Conservation (phyloP, 768 basidiomycete genomes). For the Erythrobasidium yunnanense region DNA sequence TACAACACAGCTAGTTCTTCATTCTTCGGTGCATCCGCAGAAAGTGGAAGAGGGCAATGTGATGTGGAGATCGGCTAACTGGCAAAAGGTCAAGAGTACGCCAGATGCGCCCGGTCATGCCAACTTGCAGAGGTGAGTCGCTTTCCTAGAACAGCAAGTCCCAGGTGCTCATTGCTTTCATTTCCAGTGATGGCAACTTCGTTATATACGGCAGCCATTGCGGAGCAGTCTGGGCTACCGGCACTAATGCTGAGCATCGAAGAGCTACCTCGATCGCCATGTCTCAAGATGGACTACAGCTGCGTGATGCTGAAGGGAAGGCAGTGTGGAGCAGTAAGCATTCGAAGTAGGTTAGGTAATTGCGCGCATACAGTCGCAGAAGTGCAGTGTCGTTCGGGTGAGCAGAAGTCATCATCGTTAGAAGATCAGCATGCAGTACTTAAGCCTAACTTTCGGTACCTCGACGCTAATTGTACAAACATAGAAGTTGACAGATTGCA, state of each 20-base stretch:
- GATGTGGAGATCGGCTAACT: slow-evolving; percentile 26
- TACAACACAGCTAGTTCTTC: slow-evolving; percentile 35
- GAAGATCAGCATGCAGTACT: no score
- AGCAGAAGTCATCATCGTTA: no score
- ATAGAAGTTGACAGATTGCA: no score
- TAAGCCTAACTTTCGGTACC: no score
- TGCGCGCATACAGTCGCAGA: no score
- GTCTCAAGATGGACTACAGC: no score
- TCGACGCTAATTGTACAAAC: no score
- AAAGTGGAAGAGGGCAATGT: background rate
- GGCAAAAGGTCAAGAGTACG: background rate
- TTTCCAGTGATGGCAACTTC: slow-evolving; percentile 18
- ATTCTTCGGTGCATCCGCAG: slow-evolving; percentile 29
- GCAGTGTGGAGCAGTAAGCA: no score
- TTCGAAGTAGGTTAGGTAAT: no score
- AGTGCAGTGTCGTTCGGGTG: no score
- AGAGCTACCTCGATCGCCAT: background rate
- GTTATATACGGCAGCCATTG: background rate
- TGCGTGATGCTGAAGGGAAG: no score
- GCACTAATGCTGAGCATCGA: slow-evolving; percentile 11
- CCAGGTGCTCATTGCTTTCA: background rate
- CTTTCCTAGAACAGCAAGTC: no score
- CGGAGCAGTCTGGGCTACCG: slow-evolving; percentile 21
- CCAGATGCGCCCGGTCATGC: background rate
- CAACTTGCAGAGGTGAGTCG: slow-evolving; percentile 25